Percentiles rank a stretch among this genome's conserved stretches.
These are phyloP conservation scores for Ganoderma leucocontextum DNA, from an alignment of 1,284 basidiomycete species.

Conservation along the genomic window DNA sequence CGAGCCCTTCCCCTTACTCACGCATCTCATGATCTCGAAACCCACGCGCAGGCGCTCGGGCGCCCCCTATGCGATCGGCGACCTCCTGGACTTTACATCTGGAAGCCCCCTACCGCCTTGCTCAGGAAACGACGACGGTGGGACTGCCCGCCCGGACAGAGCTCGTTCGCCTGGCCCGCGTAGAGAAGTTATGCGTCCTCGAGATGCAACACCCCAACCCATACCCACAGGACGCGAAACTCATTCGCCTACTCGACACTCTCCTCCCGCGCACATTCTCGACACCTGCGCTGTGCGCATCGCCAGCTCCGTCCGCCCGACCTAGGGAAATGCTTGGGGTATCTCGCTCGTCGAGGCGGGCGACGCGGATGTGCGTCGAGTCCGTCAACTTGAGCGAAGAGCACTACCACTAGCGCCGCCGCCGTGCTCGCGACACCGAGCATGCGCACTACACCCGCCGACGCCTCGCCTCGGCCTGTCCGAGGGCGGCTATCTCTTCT, in stretches of 20 bases:
- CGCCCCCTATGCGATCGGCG: background rate
- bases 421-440: slow-evolving; percentile 1
- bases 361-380: slow-evolving; percentile 4
- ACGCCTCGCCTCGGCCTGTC: background rate
- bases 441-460: background rate
- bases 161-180: background rate
- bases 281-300: slow-evolving; percentile 1
- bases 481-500: background rate
- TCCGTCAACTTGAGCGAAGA: background rate
- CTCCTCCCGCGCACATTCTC: background rate
- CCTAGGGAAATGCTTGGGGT: background rate
- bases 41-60: background rate
- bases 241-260: background rate
- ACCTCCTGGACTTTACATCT: background rate
- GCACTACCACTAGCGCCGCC: background rate
- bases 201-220: background rate
- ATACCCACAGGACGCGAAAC: background rate
- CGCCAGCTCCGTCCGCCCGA: background rate
- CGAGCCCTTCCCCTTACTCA: background rate
- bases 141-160: background rate
- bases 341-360: background rate
- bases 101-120: slow-evolving; percentile 5
- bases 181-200: background rate
- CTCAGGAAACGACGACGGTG: background rate
- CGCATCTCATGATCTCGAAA: slow-evolving; percentile 10